A percentile compares a stretch with the other conserved stretches of the same genome.
phyloP scores from a whole-genome alignment of 306 rosid species.

The Vigna reflexopilosa region DNA sequence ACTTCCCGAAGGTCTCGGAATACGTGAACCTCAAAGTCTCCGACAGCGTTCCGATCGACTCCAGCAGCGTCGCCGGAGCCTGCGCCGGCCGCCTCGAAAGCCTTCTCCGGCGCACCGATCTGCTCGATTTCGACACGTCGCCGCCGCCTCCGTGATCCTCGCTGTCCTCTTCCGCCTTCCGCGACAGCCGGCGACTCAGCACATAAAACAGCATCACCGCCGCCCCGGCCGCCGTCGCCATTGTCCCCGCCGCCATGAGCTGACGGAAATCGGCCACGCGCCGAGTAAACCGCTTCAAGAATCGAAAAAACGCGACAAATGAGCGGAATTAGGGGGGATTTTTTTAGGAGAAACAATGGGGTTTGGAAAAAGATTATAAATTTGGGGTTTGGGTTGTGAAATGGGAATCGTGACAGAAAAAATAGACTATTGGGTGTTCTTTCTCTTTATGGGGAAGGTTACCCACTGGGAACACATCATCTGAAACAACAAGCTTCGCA shows the following conservation, averaged over 20 bases:
- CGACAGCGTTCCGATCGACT: conserved; percentile 76
- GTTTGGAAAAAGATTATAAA: neutral
- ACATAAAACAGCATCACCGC: conserved; percentile 72
- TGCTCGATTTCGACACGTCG: conserved; percentile 61
- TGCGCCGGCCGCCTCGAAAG: conserved; percentile 90
- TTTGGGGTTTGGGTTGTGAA: neutral
- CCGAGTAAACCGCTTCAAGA: neutral
- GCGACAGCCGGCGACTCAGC: conserved; percentile 58
- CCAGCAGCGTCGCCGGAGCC: conserved; percentile 90
- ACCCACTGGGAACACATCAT: conserved; percentile 34
- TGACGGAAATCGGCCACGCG: conserved; percentile 15
- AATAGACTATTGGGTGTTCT: conserved; percentile 26
- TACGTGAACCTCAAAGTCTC: conserved; percentile 92
- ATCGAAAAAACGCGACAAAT: neutral
- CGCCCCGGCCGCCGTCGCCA: conserved; percentile 97
- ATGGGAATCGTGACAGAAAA: conserved; percentile 37
- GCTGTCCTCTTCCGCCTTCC: conserved; percentile 48
- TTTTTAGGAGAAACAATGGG: neutral
- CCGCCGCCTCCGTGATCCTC: conserved; percentile 50
- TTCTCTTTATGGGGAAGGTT: conserved; percentile 32
- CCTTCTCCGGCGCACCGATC: conserved; percentile 69
- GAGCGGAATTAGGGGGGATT: conserved; percentile 4
- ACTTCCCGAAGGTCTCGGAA: conserved; percentile 88
- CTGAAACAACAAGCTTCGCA: conserved; percentile 20
- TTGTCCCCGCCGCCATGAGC: conserved; percentile 88